These are phyloP conservation scores for Garcia nutans DNA, from an alignment of 345 rosid genomes.

Conservation along the genomic window DNA sequence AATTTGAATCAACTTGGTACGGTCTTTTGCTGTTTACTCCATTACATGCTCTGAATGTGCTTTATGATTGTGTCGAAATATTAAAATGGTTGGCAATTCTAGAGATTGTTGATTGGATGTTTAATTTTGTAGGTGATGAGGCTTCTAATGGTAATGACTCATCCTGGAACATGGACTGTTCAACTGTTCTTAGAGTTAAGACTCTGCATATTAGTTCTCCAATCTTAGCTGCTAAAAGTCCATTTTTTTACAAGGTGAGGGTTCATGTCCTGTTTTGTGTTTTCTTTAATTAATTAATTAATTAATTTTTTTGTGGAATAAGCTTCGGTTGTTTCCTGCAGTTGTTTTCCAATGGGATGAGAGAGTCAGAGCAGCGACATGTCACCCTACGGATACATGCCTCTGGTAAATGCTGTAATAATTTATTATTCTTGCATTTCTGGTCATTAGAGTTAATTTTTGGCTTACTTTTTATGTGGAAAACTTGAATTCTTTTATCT, in stretches of 20 bases:
- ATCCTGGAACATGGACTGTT: slow-evolving; percentile 39
- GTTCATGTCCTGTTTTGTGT: slow-evolving; percentile 7
- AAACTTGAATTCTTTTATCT: neutral
- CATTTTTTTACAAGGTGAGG: slow-evolving; percentile 69
- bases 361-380: slow-evolving; percentile 65
- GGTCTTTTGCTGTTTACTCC: neutral
- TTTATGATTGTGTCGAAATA: neutral
- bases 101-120: slow-evolving; percentile 10
- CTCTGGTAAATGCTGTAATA: slow-evolving; percentile 46
- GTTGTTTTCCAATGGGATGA: slow-evolving; percentile 85
- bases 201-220: slow-evolving; percentile 71
- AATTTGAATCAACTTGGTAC: slow-evolving; percentile 36
- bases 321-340: slow-evolving; percentile 22
- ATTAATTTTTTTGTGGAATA: neutral
- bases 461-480: neutral
- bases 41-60: neutral
- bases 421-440: neutral
- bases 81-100: neutral
- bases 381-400: slow-evolving; percentile 64
- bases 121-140: slow-evolving; percentile 39
- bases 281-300: neutral
- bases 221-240: slow-evolving; percentile 76
- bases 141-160: slow-evolving; percentile 28
- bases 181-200: slow-evolving; percentile 46
- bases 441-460: neutral